Evolutionary conservation across 2,329 filamentous ascomycete genomes (phyloP), one percentile per base, ranked within the genome.

Genomic region (Beauveria sp.): DNA sequence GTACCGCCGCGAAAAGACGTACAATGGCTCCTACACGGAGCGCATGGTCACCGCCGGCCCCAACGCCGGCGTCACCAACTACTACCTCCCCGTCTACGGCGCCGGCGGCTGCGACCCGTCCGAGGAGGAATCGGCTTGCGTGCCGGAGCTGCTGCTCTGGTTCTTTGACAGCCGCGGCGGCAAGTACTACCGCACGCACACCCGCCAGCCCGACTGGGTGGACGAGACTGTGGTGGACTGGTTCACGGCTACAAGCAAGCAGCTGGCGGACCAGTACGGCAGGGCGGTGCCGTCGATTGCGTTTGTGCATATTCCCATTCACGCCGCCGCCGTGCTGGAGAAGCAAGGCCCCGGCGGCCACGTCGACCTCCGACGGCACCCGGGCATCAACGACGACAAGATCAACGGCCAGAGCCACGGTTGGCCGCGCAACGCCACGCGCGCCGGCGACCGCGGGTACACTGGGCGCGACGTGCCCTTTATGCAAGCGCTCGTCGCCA

Each of bases 81-180:
- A 79, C 63, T 74, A 77, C 60, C 68, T 80, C 0, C 75, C 76
- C 0, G 73, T 80, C 0, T 76, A 75, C 10, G 28, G 12, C 54
- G 46, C 20, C 24, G 18, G 14, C 38, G 48, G 9, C 26, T 51
- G 46, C 56, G 24, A 22, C 18, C 12, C 12, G 12, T 34, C 31
- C 2, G 5, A 5, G 5, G 31, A 34, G 4, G 7, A 31, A 1
- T 3, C 31, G 5, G 48, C n/a, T 12, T 78, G 76, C 12, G 62
- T 66, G 0, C 75, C 76, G 0, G 72, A 74, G 26, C 63, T 78
- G 7, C 67, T 90, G 0, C 74, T 90, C 0, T 90, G 86, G 85
- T 89, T 89, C 73, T 89, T 90, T 64, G 87, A 90, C 67, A 82
- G 78, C 56, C 76, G 80, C n/a, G 85, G 85, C 22, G 85, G 84